These are phyloP conservation scores for Pyrenophora graminea DNA, from an alignment of 2,329 filamentous ascomycete species.

Conservation along the genomic window DNA sequence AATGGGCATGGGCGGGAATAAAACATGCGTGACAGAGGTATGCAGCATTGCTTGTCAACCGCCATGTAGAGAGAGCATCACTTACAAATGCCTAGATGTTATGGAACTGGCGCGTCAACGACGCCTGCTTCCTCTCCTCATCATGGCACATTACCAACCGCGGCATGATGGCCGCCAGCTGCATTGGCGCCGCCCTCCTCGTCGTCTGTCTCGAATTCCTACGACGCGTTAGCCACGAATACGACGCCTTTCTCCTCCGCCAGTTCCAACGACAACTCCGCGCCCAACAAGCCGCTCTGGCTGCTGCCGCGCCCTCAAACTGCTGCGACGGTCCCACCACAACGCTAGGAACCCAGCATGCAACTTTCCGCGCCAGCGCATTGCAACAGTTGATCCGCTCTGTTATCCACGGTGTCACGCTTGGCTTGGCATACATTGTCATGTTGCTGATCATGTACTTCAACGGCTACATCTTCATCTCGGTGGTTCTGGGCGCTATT, in stretches of 20 bases:
- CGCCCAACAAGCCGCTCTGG: constrained; percentile 27
- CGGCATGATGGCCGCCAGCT: constrained; percentile 78
- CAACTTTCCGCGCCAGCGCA: constrained; percentile 58
- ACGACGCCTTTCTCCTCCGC: constrained; percentile 67
- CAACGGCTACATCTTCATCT: constrained; percentile 76
- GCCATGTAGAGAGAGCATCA: neutral
- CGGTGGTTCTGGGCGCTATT: constrained; percentile 76
- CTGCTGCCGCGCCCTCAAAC: constrained; percentile 22
- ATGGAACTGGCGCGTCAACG: constrained; percentile 77
- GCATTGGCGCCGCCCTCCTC: constrained; percentile 76
- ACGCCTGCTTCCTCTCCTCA: constrained; percentile 70
- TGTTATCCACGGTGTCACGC: constrained; percentile 69
- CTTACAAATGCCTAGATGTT: constrained; percentile 63
- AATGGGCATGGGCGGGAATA: constrained; percentile 21
- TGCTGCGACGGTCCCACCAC: constrained; percentile 32
- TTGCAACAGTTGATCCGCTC: constrained; percentile 70
- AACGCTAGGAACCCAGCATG: constrained; percentile 30
- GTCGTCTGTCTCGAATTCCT: constrained; percentile 73
- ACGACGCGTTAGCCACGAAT: constrained; percentile 72
- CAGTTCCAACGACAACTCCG: constrained; percentile 51
- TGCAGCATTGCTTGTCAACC: neutral
- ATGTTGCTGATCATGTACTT: constrained; percentile 74
- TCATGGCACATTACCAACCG: constrained; percentile 71
- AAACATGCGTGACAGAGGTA: constrained; percentile 48
- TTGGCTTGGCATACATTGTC: constrained; percentile 76